A percentile compares a stretch with the other conserved stretches of the same genome.
These are phyloP conservation scores for Eragrostis curvula DNA, from an alignment of 176 grass and related monocot species.

Conservation along the genomic window DNA sequence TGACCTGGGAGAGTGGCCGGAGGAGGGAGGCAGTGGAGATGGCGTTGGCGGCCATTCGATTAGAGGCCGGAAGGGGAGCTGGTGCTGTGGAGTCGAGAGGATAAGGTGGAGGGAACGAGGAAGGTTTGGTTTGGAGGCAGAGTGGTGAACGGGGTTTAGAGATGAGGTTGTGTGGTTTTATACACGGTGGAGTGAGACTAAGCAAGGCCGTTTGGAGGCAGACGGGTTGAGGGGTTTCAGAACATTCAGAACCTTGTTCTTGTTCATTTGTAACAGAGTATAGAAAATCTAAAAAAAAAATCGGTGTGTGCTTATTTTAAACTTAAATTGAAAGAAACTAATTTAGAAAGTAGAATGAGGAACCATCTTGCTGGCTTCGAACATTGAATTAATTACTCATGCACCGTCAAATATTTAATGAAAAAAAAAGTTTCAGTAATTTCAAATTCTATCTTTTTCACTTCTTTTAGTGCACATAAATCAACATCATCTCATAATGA, in stretches of 20 bases:
- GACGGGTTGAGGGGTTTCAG: conserved; percentile 22
- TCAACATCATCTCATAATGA: too few relatives aligned
- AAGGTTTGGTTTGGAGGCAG: conserved; percentile 2
- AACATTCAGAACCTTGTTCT: conserved; percentile 8
- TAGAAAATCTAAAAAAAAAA: too few relatives aligned
- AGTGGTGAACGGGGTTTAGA: conserved; percentile 10
- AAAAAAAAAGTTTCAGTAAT: too few relatives aligned
- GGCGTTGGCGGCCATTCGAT: conserved; percentile 60
- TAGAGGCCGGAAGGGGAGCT: background rate
- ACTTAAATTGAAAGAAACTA: too few relatives aligned
- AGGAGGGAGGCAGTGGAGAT: conserved; percentile 58
- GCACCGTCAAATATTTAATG: too few relatives aligned
- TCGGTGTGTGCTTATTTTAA: too few relatives aligned
- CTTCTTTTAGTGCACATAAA: too few relatives aligned
- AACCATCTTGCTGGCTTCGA: too few relatives aligned
- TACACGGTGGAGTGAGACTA: background rate
- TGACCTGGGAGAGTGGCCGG: conserved; percentile 52
- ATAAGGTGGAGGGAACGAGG: conserved; percentile 39
- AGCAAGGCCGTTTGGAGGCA: background rate
- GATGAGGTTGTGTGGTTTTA: conserved; percentile 38
- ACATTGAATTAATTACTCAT: too few relatives aligned
- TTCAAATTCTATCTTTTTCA: too few relatives aligned
- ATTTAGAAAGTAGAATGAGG: too few relatives aligned
- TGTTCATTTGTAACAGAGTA: background rate
- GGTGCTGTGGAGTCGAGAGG: background rate